These are phyloP conservation scores for Bruguiera parviflora DNA, from an alignment of 345 rosid species.

Conservation along the genomic window DNA sequence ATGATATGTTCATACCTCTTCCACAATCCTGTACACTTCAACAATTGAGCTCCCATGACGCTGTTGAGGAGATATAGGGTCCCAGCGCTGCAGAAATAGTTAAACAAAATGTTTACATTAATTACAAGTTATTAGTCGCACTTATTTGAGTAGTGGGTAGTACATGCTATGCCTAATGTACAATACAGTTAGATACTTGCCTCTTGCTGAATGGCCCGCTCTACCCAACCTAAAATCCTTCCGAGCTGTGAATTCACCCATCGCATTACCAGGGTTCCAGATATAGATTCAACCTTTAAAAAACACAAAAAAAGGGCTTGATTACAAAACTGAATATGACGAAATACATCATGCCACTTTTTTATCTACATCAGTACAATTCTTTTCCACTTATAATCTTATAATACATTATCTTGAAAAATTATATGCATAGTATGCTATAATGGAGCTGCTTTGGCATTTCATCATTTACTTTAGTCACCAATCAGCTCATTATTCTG, in stretches of 20 bases:
- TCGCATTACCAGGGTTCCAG: slow-evolving; percentile 91
- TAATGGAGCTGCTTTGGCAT: background rate
- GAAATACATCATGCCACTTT: background rate
- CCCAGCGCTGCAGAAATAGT: slow-evolving; percentile 65
- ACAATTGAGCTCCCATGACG: slow-evolving; percentile 94
- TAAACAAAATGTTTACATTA: background rate
- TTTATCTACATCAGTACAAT: too few species aligned
- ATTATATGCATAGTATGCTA: background rate
- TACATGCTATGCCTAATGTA: background rate
- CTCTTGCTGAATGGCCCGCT: slow-evolving; percentile 94
- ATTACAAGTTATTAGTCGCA: background rate
- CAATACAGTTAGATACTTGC: slow-evolving; percentile 27
- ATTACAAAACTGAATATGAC: background rate
- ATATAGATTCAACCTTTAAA: slow-evolving; percentile 70
- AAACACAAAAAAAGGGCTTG: slow-evolving; percentile 8
- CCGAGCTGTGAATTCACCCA: slow-evolving; percentile 95
- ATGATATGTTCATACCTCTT: slow-evolving; percentile 58
- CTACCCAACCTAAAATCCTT: slow-evolving; percentile 88
- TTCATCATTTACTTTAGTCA: background rate
- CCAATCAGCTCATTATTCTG: background rate
- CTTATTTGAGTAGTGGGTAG: too few species aligned
- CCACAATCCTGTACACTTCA: slow-evolving; percentile 93
- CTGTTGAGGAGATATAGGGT: slow-evolving; percentile 90
- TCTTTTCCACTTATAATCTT: background rate
- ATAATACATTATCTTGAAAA: background rate